Evolutionary conservation across 2,329 filamentous ascomycete genomes (phyloP).

Genomic region (Ophiostoma sp.): DNA sequence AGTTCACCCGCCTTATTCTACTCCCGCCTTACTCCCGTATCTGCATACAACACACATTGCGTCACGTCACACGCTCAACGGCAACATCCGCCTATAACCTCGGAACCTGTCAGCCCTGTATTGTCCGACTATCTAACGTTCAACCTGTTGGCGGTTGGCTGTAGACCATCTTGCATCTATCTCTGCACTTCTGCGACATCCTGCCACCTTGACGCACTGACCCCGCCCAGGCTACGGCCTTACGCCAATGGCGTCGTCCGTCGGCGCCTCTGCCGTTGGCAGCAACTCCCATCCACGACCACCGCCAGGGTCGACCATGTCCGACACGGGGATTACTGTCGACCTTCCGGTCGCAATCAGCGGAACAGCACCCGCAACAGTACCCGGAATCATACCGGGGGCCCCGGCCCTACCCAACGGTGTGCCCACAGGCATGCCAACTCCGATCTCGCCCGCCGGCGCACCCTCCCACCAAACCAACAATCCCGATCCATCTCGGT

Average conservation of each 20-base stretch:
- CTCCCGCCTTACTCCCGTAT: neutral
- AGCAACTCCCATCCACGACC: neutral
- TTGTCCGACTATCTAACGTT: neutral
- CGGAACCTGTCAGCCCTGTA: neutral
- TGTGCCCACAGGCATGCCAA: no score
- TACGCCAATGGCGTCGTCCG: constrained; percentile 14
- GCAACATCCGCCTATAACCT: neutral
- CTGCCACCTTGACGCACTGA: neutral
- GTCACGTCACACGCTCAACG: neutral
- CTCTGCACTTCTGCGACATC: no score
- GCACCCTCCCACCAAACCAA: neutral
- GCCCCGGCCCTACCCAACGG: no score
- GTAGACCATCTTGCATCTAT: no score
- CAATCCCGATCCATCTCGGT: neutral
- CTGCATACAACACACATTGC: constrained; percentile 2
- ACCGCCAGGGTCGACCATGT: neutral
- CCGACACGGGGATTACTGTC: constrained; percentile 2
- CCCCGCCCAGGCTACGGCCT: neutral
- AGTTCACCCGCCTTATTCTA: neutral
- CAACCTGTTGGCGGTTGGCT: neutral
- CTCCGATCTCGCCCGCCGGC: neutral
- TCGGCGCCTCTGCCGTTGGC: neutral
- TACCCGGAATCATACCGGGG: no score
- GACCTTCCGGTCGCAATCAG: neutral
- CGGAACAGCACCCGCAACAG: no score